These are phyloP conservation scores for Furcasterigmium sp. DNA, from an alignment of 2,329 filamentous ascomycete genomes.

Conservation along the genomic window DNA sequence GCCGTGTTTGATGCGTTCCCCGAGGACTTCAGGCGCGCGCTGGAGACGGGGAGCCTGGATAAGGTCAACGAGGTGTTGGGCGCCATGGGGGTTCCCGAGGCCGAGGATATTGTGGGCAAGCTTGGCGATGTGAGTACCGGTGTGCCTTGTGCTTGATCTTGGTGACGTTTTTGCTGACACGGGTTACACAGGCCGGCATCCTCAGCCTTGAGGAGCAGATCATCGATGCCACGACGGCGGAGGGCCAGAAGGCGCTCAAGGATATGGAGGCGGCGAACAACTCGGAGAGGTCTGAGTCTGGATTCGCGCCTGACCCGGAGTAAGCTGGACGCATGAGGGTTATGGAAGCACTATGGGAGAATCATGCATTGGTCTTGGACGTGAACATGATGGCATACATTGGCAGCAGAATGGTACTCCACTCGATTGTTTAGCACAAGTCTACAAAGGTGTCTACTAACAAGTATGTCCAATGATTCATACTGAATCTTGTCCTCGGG, in stretches of 20 bases:
- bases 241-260: conserved; percentile 72
- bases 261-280: conserved; percentile 56
- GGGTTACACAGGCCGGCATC: conserved; percentile 64
- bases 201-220: conserved; percentile 88
- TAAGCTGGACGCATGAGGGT: conserved; percentile 19
- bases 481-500: too few species aligned
- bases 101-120: conserved; percentile 77
- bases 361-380: too few species aligned
- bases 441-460: too few species aligned
- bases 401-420: too few species aligned
- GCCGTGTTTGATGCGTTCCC: conserved; percentile 80
- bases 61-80: conserved; percentile 55
- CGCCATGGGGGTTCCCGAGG: conserved; percentile 83
- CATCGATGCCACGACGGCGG: conserved; percentile 89
- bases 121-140: conserved; percentile 57
- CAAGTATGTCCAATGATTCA: too few species aligned
- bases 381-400: too few species aligned
- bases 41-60: conserved; percentile 86
- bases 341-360: too few species aligned
- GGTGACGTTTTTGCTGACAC: conserved; percentile 17
- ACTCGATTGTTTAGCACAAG: too few species aligned
- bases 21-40: conserved; percentile 72
- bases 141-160: not conserved
- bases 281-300: conserved; percentile 20
- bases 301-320: conserved; percentile 34